phyloP scores from a whole-genome alignment of 1,284 basidiomycete species.

The Cryptococcus jaspeensis region DNA sequence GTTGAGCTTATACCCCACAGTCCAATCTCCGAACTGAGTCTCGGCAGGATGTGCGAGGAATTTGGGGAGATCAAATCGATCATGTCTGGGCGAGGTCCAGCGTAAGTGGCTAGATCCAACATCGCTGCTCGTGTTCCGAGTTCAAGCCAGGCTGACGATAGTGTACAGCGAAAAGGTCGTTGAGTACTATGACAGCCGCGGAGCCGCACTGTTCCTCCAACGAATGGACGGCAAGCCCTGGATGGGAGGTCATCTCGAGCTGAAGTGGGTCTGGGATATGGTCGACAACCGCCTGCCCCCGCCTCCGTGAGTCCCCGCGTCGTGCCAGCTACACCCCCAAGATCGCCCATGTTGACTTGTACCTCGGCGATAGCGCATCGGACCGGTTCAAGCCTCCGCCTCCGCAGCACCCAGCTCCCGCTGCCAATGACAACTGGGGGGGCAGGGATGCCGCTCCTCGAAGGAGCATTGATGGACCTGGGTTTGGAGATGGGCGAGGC shows the following conservation, averaged over 20 bases:
- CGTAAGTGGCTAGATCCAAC: constrained; percentile 56
- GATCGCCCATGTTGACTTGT: not conserved
- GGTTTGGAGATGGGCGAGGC: constrained; percentile 19
- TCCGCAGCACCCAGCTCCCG: too few species aligned
- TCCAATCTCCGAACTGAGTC: constrained; percentile 74
- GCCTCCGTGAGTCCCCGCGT: constrained; percentile 23
- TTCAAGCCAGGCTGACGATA: not conserved
- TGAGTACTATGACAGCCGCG: constrained; percentile 84
- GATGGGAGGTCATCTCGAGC: constrained; percentile 82
- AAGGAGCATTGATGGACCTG: constrained; percentile 20
- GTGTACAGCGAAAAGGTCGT: constrained; percentile 69
- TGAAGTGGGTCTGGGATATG: constrained; percentile 83
- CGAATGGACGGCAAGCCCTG: constrained; percentile 71
- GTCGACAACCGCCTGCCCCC: constrained; percentile 51
- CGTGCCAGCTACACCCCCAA: too few species aligned
- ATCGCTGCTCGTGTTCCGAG: too few species aligned
- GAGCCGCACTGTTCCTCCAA: constrained; percentile 76
- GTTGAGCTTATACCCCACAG: constrained; percentile 67
- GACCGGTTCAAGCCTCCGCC: not conserved
- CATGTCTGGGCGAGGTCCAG: constrained; percentile 62
- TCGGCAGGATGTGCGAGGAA: constrained; percentile 75
- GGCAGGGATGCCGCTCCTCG: not conserved
- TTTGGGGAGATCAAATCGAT: constrained; percentile 89
- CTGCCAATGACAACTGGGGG: too few species aligned
- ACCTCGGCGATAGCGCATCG: not conserved